These are phyloP conservation scores for Saccharomyces hybrid DNA, from an alignment of 1,139 yeast species.

Conservation along the genomic window DNA sequence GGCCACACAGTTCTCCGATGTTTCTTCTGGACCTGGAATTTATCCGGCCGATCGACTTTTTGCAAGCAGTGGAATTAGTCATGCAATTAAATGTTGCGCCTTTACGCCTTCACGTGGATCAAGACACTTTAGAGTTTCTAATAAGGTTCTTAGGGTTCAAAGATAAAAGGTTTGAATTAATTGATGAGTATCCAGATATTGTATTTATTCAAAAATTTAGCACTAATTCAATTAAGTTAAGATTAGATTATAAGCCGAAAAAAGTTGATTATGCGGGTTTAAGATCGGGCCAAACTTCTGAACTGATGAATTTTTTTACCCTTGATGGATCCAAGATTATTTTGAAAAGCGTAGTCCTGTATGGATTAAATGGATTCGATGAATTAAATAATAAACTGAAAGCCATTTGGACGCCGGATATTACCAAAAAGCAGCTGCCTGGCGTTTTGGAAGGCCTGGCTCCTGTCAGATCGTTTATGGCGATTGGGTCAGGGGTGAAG, in stretches of 20 bases:
- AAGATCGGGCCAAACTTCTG: conserved; percentile 77
- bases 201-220: conserved; percentile 63
- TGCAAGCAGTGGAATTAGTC: conserved; percentile 66
- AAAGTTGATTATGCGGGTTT: conserved; percentile 65
- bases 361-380: conserved; percentile 72
- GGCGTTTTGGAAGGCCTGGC: conserved; percentile 80
- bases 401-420: conserved; percentile 79
- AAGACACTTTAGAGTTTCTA: conserved; percentile 82
- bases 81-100: conserved; percentile 58
- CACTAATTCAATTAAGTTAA: conserved; percentile 53
- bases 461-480: conserved; percentile 69
- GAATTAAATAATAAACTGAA: conserved; percentile 50
- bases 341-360: conserved; percentile 52
- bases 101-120: conserved; percentile 77
- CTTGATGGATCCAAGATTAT: conserved; percentile 76
- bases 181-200: conserved; percentile 49
- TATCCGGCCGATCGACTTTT: conserved; percentile 54
- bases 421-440: conserved; percentile 65
- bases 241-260: conserved; percentile 88
- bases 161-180: conserved; percentile 58
- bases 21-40: conserved; percentile 46
- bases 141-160: conserved; percentile 74
- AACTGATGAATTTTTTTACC: conserved; percentile 79
- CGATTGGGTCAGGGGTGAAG: conserved; percentile 71
- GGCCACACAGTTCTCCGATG: conserved; percentile 50